Conservation (phyloP, 2,329 filamentous ascomycete genomes). For the Exophiala viscosa region DNA sequence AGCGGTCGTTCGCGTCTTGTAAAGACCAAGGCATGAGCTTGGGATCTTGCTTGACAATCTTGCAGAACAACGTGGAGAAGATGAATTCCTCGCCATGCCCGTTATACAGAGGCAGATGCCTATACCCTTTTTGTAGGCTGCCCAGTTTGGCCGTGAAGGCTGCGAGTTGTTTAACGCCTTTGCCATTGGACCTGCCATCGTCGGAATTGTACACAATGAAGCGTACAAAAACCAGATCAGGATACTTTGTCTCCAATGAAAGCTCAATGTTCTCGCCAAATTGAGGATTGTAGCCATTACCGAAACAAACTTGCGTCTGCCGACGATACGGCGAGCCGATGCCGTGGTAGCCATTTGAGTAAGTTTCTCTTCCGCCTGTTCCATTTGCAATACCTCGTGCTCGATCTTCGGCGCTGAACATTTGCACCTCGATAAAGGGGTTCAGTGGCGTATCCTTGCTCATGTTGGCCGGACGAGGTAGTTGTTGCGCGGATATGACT, state of each 20-base stretch:
- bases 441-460: constrained; percentile 74
- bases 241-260: constrained; percentile 86
- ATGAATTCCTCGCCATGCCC: constrained; percentile 86
- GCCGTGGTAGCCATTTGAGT: constrained; percentile 61
- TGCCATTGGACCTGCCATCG: constrained; percentile 68
- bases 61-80: constrained; percentile 91
- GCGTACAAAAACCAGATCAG: constrained; percentile 86
- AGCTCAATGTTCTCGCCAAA: constrained; percentile 79
- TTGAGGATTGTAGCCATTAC: constrained; percentile 89
- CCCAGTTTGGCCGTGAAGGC: constrained; percentile 90
- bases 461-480: constrained; percentile 75
- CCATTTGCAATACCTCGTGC: constrained; percentile 67
- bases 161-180: constrained; percentile 64
- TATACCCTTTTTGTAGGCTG: constrained; percentile 86
- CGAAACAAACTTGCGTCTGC: constrained; percentile 73
- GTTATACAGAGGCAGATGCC: constrained; percentile 85
- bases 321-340: constrained; percentile 70
- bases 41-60: constrained; percentile 62
- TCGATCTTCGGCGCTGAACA: constrained; percentile 92
- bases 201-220: constrained; percentile 86
- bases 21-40: constrained; percentile 36
- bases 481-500: constrained; percentile 88
- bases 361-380: constrained; percentile 62
- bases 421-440: constrained; percentile 90
- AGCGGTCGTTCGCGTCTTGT: constrained; percentile 20